Evolutionary conservation across 495 filamentous ascomycete species (phyloP), one percentile per base, ranked within the genome.

Genomic region (Sordaria brevicollis): DNA sequence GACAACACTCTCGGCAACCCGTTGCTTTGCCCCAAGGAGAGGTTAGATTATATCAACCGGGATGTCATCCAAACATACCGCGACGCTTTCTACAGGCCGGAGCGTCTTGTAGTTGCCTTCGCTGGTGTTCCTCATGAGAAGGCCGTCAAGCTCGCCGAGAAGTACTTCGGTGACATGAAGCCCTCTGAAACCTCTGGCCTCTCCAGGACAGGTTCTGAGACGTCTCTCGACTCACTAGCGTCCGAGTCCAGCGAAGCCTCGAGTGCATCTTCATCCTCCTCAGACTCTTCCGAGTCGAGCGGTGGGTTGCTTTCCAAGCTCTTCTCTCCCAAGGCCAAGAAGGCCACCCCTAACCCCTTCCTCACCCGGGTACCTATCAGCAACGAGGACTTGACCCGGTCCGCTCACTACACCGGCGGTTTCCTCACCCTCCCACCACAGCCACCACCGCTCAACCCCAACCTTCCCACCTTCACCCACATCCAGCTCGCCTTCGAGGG

Each of bases 401-500:
- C 92, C 2, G 89, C 94, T 4, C 92, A 92, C 75, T 98, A 98
- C 79, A 98, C 95, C 5, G 95, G 96, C 74, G 95, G 96, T 37
- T 93, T 96, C 80, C 86, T 96, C 43, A 87, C 91, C 6, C 88
- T 98, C 15, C 93, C 94, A 0, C 86, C 90, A 0, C 89, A 94
- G 35, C 91, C 93, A 13, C 87, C 89, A 0, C 90, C 93, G 0
- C 81, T 87, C 0, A 95, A 92, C 78, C 90, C 90, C 19, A 89
- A 91, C 73, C 83, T 92, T n/a, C 94, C 91, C 37, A 85, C 88
- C 36, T 87, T 97, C 78, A 94, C 91, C 41, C 90, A 99, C 76
- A 91, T 99, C 70, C 93, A 98, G 81, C 85, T 99, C 71, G 93
- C 92, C 70, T 98, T 99, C 76, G 95, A 99, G 84, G 94, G 94